A percentile compares a stretch with the other conserved stretches of the same genome.
phyloP scores from a whole-genome alignment of 768 basidiomycete species.

The Termitomyces sp. region DNA sequence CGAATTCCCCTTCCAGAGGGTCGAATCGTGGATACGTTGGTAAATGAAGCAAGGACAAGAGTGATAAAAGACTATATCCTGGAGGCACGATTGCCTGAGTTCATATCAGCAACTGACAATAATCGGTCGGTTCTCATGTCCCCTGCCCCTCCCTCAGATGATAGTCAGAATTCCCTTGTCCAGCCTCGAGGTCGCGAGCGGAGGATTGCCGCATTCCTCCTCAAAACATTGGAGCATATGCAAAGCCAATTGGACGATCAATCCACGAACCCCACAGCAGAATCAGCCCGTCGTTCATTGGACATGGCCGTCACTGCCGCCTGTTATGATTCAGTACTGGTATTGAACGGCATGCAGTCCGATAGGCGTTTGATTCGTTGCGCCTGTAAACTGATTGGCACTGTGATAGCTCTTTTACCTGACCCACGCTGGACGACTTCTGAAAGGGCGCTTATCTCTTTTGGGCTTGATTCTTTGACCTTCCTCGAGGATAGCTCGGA shows the following conservation, averaged over 20 bases:
- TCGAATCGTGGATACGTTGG: constrained; percentile 51
- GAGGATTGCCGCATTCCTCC: constrained; percentile 55
- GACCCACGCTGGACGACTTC: constrained; percentile 47
- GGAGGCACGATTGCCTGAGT: constrained; percentile 51
- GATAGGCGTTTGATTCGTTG: constrained; percentile 60
- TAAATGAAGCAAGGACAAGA: constrained; percentile 50
- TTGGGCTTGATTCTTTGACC: constrained; percentile 62
- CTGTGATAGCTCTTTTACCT: constrained; percentile 33
- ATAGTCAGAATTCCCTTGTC: constrained; percentile 27
- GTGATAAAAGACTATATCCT: constrained; percentile 71
- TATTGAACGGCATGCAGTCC: constrained; percentile 56
- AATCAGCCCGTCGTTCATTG: constrained; percentile 58
- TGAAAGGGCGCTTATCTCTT: constrained; percentile 62
- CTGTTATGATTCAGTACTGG: constrained; percentile 61
- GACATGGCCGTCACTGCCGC: constrained; percentile 67
- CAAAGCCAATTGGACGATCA: constrained; percentile 41
- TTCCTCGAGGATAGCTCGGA: constrained; percentile 25
- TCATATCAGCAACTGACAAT: constrained; percentile 14
- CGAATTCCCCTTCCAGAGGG: constrained; percentile 66
- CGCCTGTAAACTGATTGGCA: constrained; percentile 45
- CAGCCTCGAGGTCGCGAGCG: constrained; percentile 55
- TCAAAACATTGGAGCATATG: constrained; percentile 55
- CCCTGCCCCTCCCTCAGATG: background rate
- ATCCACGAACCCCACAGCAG: constrained; percentile 44
- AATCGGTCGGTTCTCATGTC: background rate